Conservation (phyloP, 1,284 basidiomycete species). For the Ceratorhiza oryzae-sativae region DNA sequence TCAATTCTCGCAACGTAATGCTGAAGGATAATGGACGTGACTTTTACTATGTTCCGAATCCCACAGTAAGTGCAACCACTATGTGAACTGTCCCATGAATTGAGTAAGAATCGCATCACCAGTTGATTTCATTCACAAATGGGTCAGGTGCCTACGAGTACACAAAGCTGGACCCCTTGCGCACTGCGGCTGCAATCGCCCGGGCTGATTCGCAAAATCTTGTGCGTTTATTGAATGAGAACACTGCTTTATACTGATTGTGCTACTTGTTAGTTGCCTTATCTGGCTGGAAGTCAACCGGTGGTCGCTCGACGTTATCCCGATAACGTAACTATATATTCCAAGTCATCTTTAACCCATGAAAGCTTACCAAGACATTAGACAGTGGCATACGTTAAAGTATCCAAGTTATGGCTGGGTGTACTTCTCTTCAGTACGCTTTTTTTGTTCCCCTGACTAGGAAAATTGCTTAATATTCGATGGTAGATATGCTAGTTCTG, state of each 20-base stretch:
- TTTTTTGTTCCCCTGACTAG: background rate
- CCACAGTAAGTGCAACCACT: background rate
- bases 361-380: background rate
- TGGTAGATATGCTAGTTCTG: constrained; percentile 23
- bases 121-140: constrained; percentile 30
- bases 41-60: constrained; percentile 33
- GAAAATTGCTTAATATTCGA: no score
- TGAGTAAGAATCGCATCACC: background rate
- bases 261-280: background rate
- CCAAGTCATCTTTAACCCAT: no score
- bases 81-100: background rate
- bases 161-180: constrained; percentile 28
- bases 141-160: constrained; percentile 21
- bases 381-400: constrained; percentile 25
- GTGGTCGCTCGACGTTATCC: constrained; percentile 13
- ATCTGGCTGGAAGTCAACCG: constrained; percentile 26
- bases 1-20: constrained; percentile 25
- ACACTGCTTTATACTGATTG: background rate
- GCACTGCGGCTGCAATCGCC: constrained; percentile 17
- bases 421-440: constrained; percentile 9
- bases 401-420: constrained; percentile 22
- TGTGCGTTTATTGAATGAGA: background rate
- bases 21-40: constrained; percentile 35
- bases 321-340: background rate
- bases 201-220: constrained; percentile 25